These are phyloP conservation scores for Apostasia ramifera DNA, from an alignment of 106 monocot species.

Conservation along the genomic window DNA sequence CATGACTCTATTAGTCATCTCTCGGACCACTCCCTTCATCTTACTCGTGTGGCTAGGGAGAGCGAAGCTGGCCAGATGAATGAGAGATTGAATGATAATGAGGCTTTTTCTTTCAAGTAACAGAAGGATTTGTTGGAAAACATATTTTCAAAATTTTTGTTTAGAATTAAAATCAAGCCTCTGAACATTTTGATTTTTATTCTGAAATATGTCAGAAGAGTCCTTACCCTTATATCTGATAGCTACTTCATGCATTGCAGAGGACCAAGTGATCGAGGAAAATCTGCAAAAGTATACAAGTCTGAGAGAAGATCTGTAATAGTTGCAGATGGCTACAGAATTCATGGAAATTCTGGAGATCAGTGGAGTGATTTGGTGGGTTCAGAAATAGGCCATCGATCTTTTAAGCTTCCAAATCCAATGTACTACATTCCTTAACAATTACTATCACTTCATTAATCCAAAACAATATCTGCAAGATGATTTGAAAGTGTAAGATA, in stretches of 20 bases:
- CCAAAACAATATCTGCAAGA: background rate
- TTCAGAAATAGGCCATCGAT: constrained; percentile 19
- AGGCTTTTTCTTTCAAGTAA: too few relatives aligned
- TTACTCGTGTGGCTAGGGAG: too few relatives aligned
- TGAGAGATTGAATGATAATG: too few relatives aligned
- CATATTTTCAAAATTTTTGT: too few relatives aligned
- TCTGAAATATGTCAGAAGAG: too few relatives aligned
- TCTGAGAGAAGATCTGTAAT: constrained; percentile 49
- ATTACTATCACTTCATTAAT: background rate
- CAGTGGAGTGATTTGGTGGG: constrained; percentile 68
- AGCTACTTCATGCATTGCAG: background rate
- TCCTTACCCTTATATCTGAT: background rate
- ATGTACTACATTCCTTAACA: constrained; percentile 42
- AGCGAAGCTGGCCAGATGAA: too few relatives aligned
- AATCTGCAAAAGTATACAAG: constrained; percentile 42
- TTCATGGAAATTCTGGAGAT: constrained; percentile 56
- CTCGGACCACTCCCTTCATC: too few relatives aligned
- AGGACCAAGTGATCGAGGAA: constrained; percentile 21
- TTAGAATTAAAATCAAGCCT: too few relatives aligned
- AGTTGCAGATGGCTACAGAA: constrained; percentile 42
- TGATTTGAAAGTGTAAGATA: too few relatives aligned
- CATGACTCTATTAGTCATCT: too few relatives aligned
- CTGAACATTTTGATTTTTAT: too few relatives aligned
- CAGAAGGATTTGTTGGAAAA: too few relatives aligned
- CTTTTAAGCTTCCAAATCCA: constrained; percentile 69